phyloP scores from a whole-genome alignment of 306 rosid species.

The Rosa rugosa region DNA sequence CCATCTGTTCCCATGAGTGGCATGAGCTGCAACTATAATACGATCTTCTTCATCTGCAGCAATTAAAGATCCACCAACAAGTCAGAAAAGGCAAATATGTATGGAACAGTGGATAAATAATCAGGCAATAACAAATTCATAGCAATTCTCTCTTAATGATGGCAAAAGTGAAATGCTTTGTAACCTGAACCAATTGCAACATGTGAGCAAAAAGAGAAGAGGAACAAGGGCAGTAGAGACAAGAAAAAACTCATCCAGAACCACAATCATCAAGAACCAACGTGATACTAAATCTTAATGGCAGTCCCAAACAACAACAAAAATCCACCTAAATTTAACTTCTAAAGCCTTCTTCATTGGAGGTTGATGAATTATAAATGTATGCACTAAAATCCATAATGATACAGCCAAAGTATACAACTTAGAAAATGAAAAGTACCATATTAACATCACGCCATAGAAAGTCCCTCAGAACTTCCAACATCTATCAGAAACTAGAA shows the following conservation, averaged over 20 bases:
- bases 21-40: slow-evolving; percentile 61
- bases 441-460: not conserved
- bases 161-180: not conserved
- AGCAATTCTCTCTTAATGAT: not conserved
- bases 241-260: not conserved
- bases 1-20: slow-evolving; percentile 83
- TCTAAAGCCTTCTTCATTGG: not conserved
- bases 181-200: not conserved
- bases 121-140: not conserved
- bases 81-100: not conserved
- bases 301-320: not conserved
- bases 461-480: not conserved
- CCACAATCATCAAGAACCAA: slow-evolving; percentile 9
- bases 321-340: not conserved
- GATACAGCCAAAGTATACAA: not conserved
- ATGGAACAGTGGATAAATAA: not conserved
- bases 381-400: too few relatives aligned
- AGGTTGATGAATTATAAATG: not conserved
- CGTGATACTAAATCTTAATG: slow-evolving; percentile 2
- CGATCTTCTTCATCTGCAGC: slow-evolving; percentile 70
- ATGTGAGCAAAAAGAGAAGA: not conserved
- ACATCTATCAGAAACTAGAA: not conserved
- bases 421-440: too few relatives aligned
- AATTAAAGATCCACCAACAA: slow-evolving; percentile 15
- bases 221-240: not conserved